Evolutionary conservation across 2,329 filamentous ascomycete genomes (phyloP).

Genomic region (Raffaelea ambrosiae): DNA sequence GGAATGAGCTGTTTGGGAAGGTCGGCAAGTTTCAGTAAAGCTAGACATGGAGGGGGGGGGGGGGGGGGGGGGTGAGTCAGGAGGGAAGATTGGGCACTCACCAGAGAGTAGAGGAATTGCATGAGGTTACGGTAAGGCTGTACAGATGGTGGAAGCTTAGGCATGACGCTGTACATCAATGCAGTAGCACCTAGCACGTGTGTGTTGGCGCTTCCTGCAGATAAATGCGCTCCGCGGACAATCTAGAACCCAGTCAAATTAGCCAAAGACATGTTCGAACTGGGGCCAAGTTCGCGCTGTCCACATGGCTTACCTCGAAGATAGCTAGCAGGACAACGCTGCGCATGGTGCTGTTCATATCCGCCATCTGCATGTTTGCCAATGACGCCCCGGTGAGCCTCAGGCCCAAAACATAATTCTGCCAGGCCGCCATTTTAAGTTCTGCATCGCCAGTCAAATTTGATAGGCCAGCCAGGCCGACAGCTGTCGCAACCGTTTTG

Average conservation of each 20-base stretch:
- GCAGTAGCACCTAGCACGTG: slow-evolving; percentile 54
- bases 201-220: slow-evolving; percentile 42
- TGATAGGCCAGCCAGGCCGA: slow-evolving; percentile 49
- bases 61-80: not conserved
- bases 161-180: slow-evolving; percentile 40
- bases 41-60: not conserved
- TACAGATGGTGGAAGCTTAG: slow-evolving; percentile 25
- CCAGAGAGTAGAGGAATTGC: slow-evolving; percentile 48
- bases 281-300: too few species aligned
- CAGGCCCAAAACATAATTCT: slow-evolving; percentile 46
- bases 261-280: too few species aligned
- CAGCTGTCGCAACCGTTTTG: slow-evolving; percentile 43
- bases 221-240: slow-evolving; percentile 36
- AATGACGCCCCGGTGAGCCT: slow-evolving; percentile 36
- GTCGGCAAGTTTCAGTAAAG: not conserved
- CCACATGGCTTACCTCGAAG: slow-evolving; percentile 46
- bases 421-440: slow-evolving; percentile 36
- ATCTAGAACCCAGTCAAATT: slow-evolving; percentile 21
- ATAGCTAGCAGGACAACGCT: slow-evolving; percentile 50
- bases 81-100: too few species aligned
- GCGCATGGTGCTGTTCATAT: slow-evolving; percentile 37
- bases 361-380: slow-evolving; percentile 21
- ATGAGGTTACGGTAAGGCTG: slow-evolving; percentile 43
- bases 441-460: slow-evolving; percentile 40
- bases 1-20: slow-evolving; percentile 30